Percentiles rank a stretch among this genome's conserved stretches.
Evolutionary conservation across 805 yeast genomes (phyloP).

Genomic region (Yarrowia osloensis): DNA sequence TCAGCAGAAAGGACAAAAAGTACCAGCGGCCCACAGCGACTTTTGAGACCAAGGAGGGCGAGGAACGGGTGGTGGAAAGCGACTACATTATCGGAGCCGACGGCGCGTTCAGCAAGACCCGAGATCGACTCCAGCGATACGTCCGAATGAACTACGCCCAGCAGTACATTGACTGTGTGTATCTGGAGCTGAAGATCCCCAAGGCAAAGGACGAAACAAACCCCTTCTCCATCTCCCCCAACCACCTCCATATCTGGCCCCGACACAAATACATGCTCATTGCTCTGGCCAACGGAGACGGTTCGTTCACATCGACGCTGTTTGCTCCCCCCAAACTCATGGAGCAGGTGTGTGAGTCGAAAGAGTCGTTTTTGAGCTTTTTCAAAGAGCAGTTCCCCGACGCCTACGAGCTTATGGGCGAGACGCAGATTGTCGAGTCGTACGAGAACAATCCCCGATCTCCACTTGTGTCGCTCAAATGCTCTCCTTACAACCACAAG

Average conservation of each 20-base stretch:
- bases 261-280: slow-evolving; percentile 82
- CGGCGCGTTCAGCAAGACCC: slow-evolving; percentile 76
- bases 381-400: slow-evolving; percentile 69
- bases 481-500: slow-evolving; percentile 65
- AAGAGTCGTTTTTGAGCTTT: slow-evolving; percentile 53
- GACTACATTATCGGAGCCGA: slow-evolving; percentile 81
- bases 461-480: slow-evolving; percentile 69
- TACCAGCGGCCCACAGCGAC: slow-evolving; percentile 31
- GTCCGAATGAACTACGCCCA: slow-evolving; percentile 71
- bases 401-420: slow-evolving; percentile 69
- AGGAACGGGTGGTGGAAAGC: slow-evolving; percentile 37
- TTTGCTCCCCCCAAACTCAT: slow-evolving; percentile 77
- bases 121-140: slow-evolving; percentile 65
- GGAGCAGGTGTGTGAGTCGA: slow-evolving; percentile 49
- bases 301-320: slow-evolving; percentile 85
- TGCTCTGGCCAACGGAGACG: slow-evolving; percentile 82
- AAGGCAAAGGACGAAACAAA: slow-evolving; percentile 33
- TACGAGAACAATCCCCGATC: slow-evolving; percentile 69
- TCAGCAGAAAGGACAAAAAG: slow-evolving; percentile 38
- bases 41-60: slow-evolving; percentile 31
- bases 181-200: slow-evolving; percentile 78
- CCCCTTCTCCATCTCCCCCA: slow-evolving; percentile 58
- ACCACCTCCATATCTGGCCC: slow-evolving; percentile 93
- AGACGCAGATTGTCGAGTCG: slow-evolving; percentile 51
- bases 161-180: slow-evolving; percentile 80